Evolutionary conservation across 192 early-diverging fungal species (phyloP).

Genomic region (Linnemannia elongata): DNA sequence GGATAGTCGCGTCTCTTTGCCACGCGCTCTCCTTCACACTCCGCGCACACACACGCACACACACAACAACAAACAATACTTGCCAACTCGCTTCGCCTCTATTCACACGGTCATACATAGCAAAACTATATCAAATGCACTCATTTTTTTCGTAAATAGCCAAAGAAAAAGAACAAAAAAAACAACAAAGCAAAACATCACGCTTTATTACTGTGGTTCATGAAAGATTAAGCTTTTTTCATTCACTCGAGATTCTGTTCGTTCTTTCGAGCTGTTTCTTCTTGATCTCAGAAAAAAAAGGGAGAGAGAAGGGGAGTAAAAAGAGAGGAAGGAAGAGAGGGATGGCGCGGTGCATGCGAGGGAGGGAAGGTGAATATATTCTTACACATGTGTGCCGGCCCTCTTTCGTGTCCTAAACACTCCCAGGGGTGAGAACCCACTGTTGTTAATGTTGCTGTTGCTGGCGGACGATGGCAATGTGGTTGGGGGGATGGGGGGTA

Average conservation of each 20-base stretch:
- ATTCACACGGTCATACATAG: too few relatives aligned
- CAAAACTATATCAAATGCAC: too few relatives aligned
- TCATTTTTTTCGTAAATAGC: too few relatives aligned
- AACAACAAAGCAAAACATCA: too few relatives aligned
- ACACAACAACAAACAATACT: too few relatives aligned
- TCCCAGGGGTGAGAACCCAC: constrained; percentile 17
- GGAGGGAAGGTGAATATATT: neutral
- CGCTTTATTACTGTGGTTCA: too few relatives aligned
- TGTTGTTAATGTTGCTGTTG: neutral
- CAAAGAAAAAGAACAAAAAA: too few relatives aligned
- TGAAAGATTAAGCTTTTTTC: too few relatives aligned
- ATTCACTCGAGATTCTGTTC: too few relatives aligned
- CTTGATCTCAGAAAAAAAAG: neutral
- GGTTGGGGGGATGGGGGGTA: neutral
- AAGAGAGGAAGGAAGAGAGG: neutral
- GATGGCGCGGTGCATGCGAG: neutral
- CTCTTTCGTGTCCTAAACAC: constrained; percentile 29
- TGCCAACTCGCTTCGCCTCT: too few relatives aligned
- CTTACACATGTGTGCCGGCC: constrained; percentile 20
- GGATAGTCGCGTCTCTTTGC: neutral
- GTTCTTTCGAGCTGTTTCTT: neutral
- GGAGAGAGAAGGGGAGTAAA: neutral
- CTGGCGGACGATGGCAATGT: neutral
- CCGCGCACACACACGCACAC: too few relatives aligned
- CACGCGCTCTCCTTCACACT: neutral